Conservation (phyloP, 164 flowering plant species). For the Annona cherimola region DNA sequence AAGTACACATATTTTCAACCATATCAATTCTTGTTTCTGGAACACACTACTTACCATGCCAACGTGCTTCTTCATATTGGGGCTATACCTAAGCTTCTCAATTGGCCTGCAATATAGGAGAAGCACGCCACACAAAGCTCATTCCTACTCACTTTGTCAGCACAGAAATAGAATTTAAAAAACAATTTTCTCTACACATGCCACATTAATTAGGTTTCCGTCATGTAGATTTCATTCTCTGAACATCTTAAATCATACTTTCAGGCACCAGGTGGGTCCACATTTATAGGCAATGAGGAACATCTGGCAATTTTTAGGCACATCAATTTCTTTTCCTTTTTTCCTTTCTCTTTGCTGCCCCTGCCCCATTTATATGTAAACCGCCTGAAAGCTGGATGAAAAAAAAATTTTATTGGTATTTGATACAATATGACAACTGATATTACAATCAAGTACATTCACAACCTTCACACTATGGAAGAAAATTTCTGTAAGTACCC, state of each 20-base stretch:
- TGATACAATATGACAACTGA: too few relatives aligned
- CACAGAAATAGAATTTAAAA: not conserved
- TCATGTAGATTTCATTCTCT: not conserved
- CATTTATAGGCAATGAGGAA: not conserved
- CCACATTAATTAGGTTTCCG: not conserved
- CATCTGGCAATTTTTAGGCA: not conserved
- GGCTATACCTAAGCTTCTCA: conserved; percentile 86
- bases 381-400: too few relatives aligned
- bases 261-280: not conserved
- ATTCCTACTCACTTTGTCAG: not conserved
- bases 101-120: conserved; percentile 66
- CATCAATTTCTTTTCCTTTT: not conserved
- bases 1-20: not conserved
- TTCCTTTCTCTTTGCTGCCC: too few relatives aligned
- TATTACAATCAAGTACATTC: too few relatives aligned
- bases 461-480: too few relatives aligned
- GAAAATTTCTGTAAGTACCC: too few relatives aligned
- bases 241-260: too few relatives aligned
- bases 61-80: conserved; percentile 94
- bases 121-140: not conserved
- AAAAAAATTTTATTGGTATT: too few relatives aligned
- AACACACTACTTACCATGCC: conserved; percentile 76
- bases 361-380: too few relatives aligned
- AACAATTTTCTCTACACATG: not conserved
- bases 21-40: not conserved